Percentiles rank a stretch among this genome's conserved stretches.
Conservation (phyloP, 345 rosid genomes). For the Hypericum androsaemum region DNA sequence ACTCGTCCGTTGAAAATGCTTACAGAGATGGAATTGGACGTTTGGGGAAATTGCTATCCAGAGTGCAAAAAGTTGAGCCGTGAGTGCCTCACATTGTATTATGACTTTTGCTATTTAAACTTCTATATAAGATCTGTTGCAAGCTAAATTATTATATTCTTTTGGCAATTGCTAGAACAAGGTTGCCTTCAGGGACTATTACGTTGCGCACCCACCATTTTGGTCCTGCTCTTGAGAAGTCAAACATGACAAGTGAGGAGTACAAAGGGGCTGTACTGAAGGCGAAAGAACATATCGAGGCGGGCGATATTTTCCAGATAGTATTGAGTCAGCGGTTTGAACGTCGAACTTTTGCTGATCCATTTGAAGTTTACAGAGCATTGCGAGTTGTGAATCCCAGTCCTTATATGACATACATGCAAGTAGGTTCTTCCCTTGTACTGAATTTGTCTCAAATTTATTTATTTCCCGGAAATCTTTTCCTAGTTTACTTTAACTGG, state of each 20-base stretch:
- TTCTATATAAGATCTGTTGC: not conserved
- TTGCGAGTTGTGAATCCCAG: constrained; percentile 85
- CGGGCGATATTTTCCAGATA: constrained; percentile 85
- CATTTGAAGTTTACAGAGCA: constrained; percentile 84
- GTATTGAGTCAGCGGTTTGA: constrained; percentile 86
- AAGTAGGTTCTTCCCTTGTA: constrained; percentile 30
- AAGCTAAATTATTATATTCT: not conserved
- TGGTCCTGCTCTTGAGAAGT: constrained; percentile 47
- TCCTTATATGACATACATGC: constrained; percentile 85
- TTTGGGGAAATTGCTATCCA: constrained; percentile 36
- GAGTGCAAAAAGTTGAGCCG: constrained; percentile 32
- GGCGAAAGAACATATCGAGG: constrained; percentile 82
- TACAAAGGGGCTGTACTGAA: constrained; percentile 52
- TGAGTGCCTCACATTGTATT: constrained; percentile 19
- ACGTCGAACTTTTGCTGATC: constrained; percentile 78
- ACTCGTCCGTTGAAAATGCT: constrained; percentile 42
- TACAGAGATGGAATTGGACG: constrained; percentile 36
- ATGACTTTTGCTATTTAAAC: not conserved
- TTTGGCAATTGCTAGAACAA: constrained; percentile 33
- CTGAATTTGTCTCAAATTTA: not conserved
- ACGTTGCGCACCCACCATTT: constrained; percentile 45
- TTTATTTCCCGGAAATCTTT: not conserved
- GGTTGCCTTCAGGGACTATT: constrained; percentile 43
- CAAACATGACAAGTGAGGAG: constrained; percentile 61
- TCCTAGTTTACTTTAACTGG: not conserved